Evolutionary conservation across 768 basidiomycete species (phyloP).

Genomic region (Rhodotorula babjevae): DNA sequence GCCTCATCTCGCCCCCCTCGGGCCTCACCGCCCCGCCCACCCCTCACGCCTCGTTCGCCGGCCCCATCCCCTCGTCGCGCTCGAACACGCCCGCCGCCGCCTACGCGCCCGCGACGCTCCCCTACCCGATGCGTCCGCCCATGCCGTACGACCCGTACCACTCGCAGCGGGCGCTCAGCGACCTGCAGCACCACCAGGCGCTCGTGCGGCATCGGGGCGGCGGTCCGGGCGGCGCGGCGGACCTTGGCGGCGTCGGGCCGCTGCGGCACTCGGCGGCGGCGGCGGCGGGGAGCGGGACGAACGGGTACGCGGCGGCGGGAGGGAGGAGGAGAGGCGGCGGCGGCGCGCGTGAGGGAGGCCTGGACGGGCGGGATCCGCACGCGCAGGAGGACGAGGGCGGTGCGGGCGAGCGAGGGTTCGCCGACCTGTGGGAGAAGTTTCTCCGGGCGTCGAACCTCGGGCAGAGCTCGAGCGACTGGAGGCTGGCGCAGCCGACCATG

Average conservation of each 20-base stretch:
- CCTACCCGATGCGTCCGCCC: neutral
- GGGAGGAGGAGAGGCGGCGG: neutral
- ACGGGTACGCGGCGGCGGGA: neutral
- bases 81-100: too few relatives aligned
- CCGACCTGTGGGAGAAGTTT: constrained; percentile 24
- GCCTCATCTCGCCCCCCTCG: neutral
- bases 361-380: too few relatives aligned
- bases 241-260: too few relatives aligned
- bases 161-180: constrained; percentile 7
- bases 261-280: too few relatives aligned
- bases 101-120: neutral
- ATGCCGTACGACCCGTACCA: neutral
- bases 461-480: constrained; percentile 21
- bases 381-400: too few relatives aligned
- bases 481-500: constrained; percentile 30
- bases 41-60: neutral
- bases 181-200: constrained; percentile 19
- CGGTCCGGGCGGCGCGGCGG: too few relatives aligned
- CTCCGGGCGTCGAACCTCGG: constrained; percentile 26
- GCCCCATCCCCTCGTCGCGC: neutral
- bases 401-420: neutral
- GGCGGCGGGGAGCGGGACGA: too few relatives aligned
- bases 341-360: neutral
- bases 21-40: neutral
- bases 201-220: neutral